These are phyloP conservation scores for Botrytis fragariae DNA, from an alignment of 2,329 filamentous ascomycete genomes.

Conservation along the genomic window DNA sequence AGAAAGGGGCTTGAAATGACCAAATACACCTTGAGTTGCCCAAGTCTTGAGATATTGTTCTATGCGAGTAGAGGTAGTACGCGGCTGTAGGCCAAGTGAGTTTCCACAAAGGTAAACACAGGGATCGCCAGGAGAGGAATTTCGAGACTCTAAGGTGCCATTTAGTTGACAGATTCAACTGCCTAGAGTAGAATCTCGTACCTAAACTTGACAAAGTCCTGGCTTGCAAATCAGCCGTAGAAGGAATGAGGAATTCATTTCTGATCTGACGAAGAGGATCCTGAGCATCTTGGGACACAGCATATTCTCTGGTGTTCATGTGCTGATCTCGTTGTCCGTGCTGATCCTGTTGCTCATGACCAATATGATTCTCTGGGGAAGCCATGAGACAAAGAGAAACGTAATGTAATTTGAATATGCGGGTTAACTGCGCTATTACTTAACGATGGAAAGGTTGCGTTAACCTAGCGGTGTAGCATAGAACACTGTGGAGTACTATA, in stretches of 20 bases:
- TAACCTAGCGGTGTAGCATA: conserved; percentile 18
- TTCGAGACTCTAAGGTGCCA: conserved; percentile 26
- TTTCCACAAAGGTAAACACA: conserved; percentile 75
- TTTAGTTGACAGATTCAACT: conserved; percentile 11
- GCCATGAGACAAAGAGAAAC: conserved; percentile 29
- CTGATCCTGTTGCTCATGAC: conserved; percentile 20
- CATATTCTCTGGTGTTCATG: conserved; percentile 36
- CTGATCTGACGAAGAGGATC: conserved; percentile 62
- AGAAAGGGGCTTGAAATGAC: conserved; percentile 67
- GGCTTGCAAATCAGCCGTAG: conserved; percentile 66
- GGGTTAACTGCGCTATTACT: conserved; percentile 20
- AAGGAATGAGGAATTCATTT: conserved; percentile 73
- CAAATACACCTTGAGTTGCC: conserved; percentile 73
- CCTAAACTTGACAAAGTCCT: conserved; percentile 32
- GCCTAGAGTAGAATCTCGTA: conserved; percentile 15
- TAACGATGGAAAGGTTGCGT: background rate
- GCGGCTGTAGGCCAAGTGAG: conserved; percentile 73
- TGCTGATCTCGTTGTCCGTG: conserved; percentile 21
- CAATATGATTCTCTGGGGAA: conserved; percentile 20
- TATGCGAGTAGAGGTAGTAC: conserved; percentile 61
- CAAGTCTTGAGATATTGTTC: conserved; percentile 69
- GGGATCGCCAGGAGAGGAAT: conserved; percentile 27
- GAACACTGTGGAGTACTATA: background rate
- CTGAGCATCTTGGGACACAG: conserved; percentile 51
- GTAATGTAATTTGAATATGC: conserved; percentile 28